Evolutionary conservation across 805 yeast genomes (phyloP).

Genomic region (Clavispora vitiphila): DNA sequence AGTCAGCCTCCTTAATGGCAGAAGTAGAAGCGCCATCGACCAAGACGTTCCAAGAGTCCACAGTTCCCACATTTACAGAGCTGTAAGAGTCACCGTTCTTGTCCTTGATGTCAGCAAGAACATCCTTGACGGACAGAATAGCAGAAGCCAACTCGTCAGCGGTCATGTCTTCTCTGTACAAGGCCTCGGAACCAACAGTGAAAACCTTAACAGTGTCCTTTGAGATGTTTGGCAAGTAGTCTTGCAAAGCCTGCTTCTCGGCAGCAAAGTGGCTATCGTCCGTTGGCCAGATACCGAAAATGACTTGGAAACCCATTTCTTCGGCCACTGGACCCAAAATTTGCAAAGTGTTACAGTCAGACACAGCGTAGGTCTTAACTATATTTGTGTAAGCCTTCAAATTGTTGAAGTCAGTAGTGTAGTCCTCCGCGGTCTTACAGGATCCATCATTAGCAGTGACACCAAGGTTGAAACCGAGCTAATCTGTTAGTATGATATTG

Average conservation of each 20-base stretch:
- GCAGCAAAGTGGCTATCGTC: constrained; percentile 71
- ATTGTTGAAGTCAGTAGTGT: constrained; percentile 57
- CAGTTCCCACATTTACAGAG: constrained; percentile 79
- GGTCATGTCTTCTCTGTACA: constrained; percentile 84
- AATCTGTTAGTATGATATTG: constrained; percentile 8
- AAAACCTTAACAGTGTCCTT: constrained; percentile 66
- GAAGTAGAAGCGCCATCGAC: constrained; percentile 72
- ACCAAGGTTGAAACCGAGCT: constrained; percentile 62
- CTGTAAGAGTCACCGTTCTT: constrained; percentile 75
- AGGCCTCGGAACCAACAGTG: constrained; percentile 93
- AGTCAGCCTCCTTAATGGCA: constrained; percentile 77
- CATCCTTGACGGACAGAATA: constrained; percentile 57
- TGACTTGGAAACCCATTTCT: constrained; percentile 65
- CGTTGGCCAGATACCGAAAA: constrained; percentile 92
- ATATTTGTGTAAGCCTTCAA: constrained; percentile 56
- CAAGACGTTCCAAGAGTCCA: constrained; percentile 91
- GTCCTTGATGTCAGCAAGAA: constrained; percentile 61
- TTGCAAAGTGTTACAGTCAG: constrained; percentile 90
- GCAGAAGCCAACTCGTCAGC: constrained; percentile 66
- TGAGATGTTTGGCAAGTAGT: constrained; percentile 69
- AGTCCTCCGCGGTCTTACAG: constrained; percentile 74
- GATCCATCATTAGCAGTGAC: constrained; percentile 68
- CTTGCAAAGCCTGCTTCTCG: constrained; percentile 67
- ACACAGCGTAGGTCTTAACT: constrained; percentile 83
- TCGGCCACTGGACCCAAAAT: constrained; percentile 84